Conservation (phyloP, 2,329 filamentous ascomycete species). For the Sordariomycetes sp. region DNA sequence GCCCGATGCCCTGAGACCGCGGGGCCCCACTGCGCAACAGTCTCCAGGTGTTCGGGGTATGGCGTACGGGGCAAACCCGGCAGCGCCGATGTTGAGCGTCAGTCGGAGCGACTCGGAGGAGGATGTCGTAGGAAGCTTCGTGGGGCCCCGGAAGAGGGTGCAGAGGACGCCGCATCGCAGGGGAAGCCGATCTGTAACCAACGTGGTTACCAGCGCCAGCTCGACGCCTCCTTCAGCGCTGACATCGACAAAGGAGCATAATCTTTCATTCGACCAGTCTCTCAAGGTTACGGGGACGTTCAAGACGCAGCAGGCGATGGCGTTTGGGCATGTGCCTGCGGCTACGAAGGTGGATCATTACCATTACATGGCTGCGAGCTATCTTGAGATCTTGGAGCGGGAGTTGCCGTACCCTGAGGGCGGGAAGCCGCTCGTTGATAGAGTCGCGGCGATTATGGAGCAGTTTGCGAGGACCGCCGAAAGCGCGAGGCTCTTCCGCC, state of each 20-base stretch:
- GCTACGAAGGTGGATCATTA: conserved; percentile 36
- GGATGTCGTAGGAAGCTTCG: conserved; percentile 46
- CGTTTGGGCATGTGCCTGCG: conserved; percentile 42
- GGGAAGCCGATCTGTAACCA: conserved; percentile 20
- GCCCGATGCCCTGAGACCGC: conserved; percentile 13
- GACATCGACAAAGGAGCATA: conserved; percentile 21
- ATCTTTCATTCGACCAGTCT: conserved; percentile 42
- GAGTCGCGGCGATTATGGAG: conserved; percentile 38
- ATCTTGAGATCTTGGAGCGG: conserved; percentile 38
- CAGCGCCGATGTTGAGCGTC: conserved; percentile 35
- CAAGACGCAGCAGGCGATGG: conserved; percentile 49
- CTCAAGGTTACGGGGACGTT: conserved; percentile 44
- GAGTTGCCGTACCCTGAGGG: conserved; percentile 27
- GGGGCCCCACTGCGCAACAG: conserved; percentile 21
- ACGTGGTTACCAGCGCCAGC: conserved; percentile 20
- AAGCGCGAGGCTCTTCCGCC: conserved; percentile 38
- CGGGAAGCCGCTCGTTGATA: conserved; percentile 24
- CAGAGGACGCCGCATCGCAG: conserved; percentile 21
- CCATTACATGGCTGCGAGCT: conserved; percentile 40
- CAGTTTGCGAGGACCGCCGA: conserved; percentile 45
- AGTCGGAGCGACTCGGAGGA: conserved; percentile 54
- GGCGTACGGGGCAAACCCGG: conserved; percentile 34
- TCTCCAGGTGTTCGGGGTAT: conserved; percentile 20
- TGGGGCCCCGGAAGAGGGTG: conserved; percentile 29
- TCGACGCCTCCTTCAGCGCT: conserved; percentile 37